Evolutionary conservation across 1,139 yeast species (phyloP).

Genomic region (Candida pseudocylindracea): DNA sequence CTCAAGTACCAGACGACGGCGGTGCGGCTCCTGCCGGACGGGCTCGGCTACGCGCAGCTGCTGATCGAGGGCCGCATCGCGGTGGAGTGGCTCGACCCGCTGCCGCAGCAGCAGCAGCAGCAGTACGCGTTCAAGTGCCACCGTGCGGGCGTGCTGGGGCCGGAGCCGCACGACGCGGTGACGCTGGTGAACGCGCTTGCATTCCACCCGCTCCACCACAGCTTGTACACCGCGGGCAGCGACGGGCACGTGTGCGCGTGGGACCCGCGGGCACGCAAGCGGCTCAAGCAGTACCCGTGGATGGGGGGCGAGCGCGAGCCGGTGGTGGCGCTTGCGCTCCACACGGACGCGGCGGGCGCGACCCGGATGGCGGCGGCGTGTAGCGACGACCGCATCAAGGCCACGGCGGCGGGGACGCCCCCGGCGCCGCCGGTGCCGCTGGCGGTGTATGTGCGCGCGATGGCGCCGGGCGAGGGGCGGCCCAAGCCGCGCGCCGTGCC

Average conservation of each 20-base stretch:
- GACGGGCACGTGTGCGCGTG: constrained; percentile 61
- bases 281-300: constrained; percentile 30
- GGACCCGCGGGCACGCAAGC: constrained; percentile 44
- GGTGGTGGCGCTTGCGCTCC: no score
- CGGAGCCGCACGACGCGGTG: constrained; percentile 29
- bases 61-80: constrained; percentile 80
- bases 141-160: constrained; percentile 8
- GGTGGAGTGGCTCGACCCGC: constrained; percentile 43
- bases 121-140: constrained; percentile 77
- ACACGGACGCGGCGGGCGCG: no score
- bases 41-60: constrained; percentile 52
- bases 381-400: no score
- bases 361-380: no score
- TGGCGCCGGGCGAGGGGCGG: no score
- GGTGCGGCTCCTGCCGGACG: constrained; percentile 31
- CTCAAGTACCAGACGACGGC: constrained; percentile 50
- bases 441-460: no score
- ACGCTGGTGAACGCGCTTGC: constrained; percentile 55
- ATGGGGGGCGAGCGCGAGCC: no score
- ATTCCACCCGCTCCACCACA: constrained; percentile 22
- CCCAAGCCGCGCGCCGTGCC: no score
- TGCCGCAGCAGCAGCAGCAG: constrained; percentile 17
- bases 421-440: no score
- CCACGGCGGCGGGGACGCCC: no score
- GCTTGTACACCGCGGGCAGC: constrained; percentile 58